Base-by-base conservation (phyloP, 1,284 basidiomycete species). In the Fereydounia khargensis region DNA sequence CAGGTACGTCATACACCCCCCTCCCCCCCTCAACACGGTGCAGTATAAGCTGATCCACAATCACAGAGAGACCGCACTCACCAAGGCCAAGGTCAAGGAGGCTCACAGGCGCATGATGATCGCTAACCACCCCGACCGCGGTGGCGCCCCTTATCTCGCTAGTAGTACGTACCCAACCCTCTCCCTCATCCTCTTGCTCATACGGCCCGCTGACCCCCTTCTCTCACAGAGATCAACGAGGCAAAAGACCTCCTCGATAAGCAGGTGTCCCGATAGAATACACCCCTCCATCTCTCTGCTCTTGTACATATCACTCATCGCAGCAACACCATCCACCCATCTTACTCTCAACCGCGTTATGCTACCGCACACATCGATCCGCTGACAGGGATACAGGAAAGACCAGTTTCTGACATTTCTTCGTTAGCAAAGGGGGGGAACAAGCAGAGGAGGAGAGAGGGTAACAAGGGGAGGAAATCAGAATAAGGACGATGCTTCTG, bases 71-170 rank as follows among this genome's bases (percentile, higher is more conserved):
- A 71, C 73, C 17, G 70, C 62, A 16, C 33, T 74, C 24, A 73
- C 72, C 30, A 68, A 62, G 42, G 63, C 65, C 5, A 60, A 58
- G 47, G 55, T 77, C 33, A 77, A 77, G 37, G 74, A 77, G 9
- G 73, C 75, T 4, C 75, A 77, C 44, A 48, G 75, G 19, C 56
- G 67, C 14, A 77, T 77, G 66, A 77, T 77, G 75, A 74, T 77
- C 40, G 75, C 75, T 3, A 97, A 96, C 78, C 91, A 96, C 78
- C 94, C 94, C 14, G 92, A 97, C 80, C 82, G 92, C 56, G 92
- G 92, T 32, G 94, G 94, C 23, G 88, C 89, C 10, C 94, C 94
- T 1, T 96, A 94, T 77, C 79, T 98, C 30, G 94, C 94, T n/a
- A 92, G 90, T 73, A 97, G 66, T 71, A 60, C 42, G 66, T 68